A percentile compares a stretch with the other conserved stretches of the same genome.
phyloP scores from a whole-genome alignment of 805 yeast species.

The Candida insectalens region DNA sequence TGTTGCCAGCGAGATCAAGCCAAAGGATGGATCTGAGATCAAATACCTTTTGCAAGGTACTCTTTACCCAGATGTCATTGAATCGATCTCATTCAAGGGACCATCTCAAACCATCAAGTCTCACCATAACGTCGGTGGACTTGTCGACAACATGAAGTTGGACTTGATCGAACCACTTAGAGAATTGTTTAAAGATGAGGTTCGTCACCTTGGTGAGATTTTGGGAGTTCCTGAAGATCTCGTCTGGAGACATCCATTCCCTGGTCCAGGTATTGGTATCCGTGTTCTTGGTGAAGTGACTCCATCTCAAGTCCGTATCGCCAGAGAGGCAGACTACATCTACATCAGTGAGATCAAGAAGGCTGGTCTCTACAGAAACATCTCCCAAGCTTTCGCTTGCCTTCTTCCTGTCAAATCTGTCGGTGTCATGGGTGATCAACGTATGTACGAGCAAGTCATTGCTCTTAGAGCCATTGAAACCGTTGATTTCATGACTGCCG shows the following conservation, averaged over 20 bases:
- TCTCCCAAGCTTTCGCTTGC: constrained; percentile 97
- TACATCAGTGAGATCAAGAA: constrained; percentile 92
- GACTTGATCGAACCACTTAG: constrained; percentile 97
- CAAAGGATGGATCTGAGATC: constrained; percentile 80
- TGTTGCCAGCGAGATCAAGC: constrained; percentile 86
- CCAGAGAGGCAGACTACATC: constrained; percentile 93
- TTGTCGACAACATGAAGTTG: constrained; percentile 95
- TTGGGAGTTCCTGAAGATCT: constrained; percentile 93
- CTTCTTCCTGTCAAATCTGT: constrained; percentile 95
- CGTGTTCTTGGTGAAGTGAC: constrained; percentile 97
- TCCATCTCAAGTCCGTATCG: constrained; percentile 85
- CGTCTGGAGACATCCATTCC: constrained; percentile 99
- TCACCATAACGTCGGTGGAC: constrained; percentile 98
- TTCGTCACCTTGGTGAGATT: constrained; percentile 88
- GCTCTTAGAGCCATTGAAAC: constrained; percentile 98
- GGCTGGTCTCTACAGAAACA: constrained; percentile 86
- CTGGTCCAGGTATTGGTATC: constrained; percentile 99
- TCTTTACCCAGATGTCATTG: constrained; percentile 96
- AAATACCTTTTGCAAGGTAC: constrained; percentile 96
- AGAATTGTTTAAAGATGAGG: constrained; percentile 98
- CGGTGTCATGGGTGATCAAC: constrained; percentile 99
- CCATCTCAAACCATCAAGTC: constrained; percentile 99
- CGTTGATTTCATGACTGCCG: constrained; percentile 98
- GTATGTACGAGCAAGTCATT: constrained; percentile 98
- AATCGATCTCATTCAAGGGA: constrained; percentile 97